Evolutionary conservation across 139 green algal genomes (phyloP), one percentile per base, ranked within the genome.

Genomic region (Chlamydomonas incerta): DNA sequence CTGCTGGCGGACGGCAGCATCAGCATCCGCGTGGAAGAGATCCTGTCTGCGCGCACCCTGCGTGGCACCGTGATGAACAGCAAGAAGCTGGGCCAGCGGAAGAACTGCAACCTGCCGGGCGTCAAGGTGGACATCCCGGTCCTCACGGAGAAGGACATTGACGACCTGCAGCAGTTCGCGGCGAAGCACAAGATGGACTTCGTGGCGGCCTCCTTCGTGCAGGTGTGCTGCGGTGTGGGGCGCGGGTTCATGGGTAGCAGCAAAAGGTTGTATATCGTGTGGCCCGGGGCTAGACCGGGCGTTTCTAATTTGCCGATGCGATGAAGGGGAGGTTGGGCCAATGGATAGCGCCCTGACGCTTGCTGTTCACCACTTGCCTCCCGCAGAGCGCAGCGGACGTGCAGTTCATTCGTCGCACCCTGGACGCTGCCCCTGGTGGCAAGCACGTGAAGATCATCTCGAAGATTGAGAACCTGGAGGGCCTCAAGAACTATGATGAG

Each of bases 71-170:
- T 92, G 66, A 72, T 87, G 20, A 93, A 91, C 81, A 82, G 41
- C 63, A 88, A 88, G 66, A 80, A 79, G 74, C 83, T 91, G 50
- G 75, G 84, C 21, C 63, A 90, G 81, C 90, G 87, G 55, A 93
- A 92, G 57, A 93, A 92, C 87, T 88, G 88, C 89, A 93, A 93
- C 82, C 88, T 93, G 82, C 88, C 90, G 58, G 86, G 89, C 5
- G 82, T 90, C 34, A 88, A 92, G 74, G 95, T 97, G 62, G 94
- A 97, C 79, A 92, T 97, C 55, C 93, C 93, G n/a, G 93, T 96
- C 66, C 85, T 96, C 55, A 94, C 90, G 47, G 88, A 91, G 29
- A 94, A 96, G 83, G 92, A 96, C 87, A 92, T 96, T 47, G 74
- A 91, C 29, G 93, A 96, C 85, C 80, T 96, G 65, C 82, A 93